Evolutionary conservation across 306 rosid genomes (phyloP).

Genomic region (Sicyos edulis): DNA sequence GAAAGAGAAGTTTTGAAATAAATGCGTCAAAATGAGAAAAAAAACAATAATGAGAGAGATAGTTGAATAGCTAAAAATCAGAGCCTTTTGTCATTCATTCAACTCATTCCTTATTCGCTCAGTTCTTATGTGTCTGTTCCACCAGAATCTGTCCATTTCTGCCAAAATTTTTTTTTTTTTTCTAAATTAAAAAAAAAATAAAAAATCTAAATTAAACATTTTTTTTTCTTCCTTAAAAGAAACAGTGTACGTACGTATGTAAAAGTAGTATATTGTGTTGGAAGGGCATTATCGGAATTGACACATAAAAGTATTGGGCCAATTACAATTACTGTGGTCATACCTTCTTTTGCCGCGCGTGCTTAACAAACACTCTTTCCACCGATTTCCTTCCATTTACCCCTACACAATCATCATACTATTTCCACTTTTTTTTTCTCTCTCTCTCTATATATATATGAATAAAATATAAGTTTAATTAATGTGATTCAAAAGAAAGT

Average conservation of each 20-base stretch:
- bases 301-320: neutral
- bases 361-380: slow-evolving; percentile 17
- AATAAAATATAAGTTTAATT: too few species aligned
- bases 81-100: neutral
- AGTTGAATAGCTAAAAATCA: neutral
- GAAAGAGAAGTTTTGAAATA: neutral
- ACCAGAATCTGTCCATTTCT: slow-evolving; percentile 4
- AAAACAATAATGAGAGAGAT: neutral
- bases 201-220: neutral
- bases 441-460: too few species aligned
- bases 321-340: neutral
- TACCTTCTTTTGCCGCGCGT: slow-evolving; percentile 17
- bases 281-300: slow-evolving; percentile 14
- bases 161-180: neutral
- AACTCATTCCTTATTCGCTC: neutral
- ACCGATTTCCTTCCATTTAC: neutral
- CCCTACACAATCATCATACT: slow-evolving; percentile 7
- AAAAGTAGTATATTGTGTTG: neutral
- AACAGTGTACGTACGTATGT: neutral
- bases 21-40: slow-evolving; percentile 19
- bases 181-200: neutral
- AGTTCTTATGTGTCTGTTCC: neutral
- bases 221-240: neutral
- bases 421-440: too few species aligned
- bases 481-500: too few species aligned